Evolutionary conservation across 257 asterid genomes (phyloP).

Genomic region (Solanum microdontum): DNA sequence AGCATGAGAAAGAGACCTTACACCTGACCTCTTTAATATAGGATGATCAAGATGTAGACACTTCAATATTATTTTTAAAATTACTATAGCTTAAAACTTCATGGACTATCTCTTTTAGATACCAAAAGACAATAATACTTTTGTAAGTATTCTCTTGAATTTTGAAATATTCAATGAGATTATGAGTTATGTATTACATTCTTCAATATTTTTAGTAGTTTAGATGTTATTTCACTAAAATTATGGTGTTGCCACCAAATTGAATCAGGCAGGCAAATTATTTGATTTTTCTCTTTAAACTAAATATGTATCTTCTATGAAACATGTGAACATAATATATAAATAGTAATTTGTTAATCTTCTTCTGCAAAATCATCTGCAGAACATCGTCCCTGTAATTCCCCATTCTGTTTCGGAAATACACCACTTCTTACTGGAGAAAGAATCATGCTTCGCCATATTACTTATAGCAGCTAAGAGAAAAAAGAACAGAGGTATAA

Average conservation of each 20-base stretch:
- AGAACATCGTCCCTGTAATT: neutral
- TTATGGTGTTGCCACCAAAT: neutral
- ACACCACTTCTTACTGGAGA: no score
- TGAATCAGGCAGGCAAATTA: neutral
- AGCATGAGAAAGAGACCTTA: neutral
- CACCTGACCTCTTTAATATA: neutral
- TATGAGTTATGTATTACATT: neutral
- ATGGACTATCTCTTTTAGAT: neutral
- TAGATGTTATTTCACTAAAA: neutral
- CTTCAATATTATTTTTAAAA: neutral
- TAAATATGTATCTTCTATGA: no score
- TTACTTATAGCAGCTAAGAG: neutral
- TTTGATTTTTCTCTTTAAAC: neutral
- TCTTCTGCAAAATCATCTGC: no score
- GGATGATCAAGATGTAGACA: neutral
- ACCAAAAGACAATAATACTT: neutral
- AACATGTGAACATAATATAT: no score
- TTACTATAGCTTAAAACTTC: neutral
- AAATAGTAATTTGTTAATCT: neutral
- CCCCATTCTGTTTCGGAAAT: neutral
- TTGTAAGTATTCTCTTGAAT: no score
- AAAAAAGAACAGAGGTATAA: no score
- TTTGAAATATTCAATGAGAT: neutral
- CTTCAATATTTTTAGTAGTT: neutral
- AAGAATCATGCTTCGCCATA: neutral